Conservation (phyloP, 305 asterid species). For the Petunia hybrid region DNA sequence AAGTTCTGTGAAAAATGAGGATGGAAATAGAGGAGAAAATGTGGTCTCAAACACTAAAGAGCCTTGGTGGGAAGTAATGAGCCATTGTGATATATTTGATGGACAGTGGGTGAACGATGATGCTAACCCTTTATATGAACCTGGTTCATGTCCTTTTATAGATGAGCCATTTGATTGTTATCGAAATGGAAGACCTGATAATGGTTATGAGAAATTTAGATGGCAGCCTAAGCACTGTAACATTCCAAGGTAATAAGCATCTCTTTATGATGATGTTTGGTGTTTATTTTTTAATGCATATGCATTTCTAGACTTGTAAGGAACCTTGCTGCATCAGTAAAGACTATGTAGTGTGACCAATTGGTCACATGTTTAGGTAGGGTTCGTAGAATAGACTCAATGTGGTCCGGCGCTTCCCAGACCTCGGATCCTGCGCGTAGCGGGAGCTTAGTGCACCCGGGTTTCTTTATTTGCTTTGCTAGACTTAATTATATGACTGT, state of each 20-base stretch:
- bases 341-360: neutral
- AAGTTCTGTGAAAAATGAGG: neutral
- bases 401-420: neutral
- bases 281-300: neutral
- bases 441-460: neutral
- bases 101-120: slow-evolving; percentile 66
- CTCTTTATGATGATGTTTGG: neutral
- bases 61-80: slow-evolving; percentile 47
- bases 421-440: neutral
- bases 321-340: neutral
- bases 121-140: slow-evolving; percentile 48
- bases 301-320: neutral
- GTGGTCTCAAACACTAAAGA: slow-evolving; percentile 19
- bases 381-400: neutral
- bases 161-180: slow-evolving; percentile 58
- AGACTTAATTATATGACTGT: neutral
- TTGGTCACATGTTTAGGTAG: neutral
- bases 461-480: neutral
- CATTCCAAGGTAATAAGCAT: slow-evolving; percentile 48
- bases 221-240: slow-evolving; percentile 61
- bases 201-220: slow-evolving; percentile 47
- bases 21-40: neutral
- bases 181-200: slow-evolving; percentile 55
- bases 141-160: slow-evolving; percentile 57
- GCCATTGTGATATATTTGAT: slow-evolving; percentile 54